Percentiles rank a stretch among this genome's conserved stretches.
Conservation (phyloP, 2,329 filamentous ascomycete species). For the Myriosclerotinia scirpicola region DNA sequence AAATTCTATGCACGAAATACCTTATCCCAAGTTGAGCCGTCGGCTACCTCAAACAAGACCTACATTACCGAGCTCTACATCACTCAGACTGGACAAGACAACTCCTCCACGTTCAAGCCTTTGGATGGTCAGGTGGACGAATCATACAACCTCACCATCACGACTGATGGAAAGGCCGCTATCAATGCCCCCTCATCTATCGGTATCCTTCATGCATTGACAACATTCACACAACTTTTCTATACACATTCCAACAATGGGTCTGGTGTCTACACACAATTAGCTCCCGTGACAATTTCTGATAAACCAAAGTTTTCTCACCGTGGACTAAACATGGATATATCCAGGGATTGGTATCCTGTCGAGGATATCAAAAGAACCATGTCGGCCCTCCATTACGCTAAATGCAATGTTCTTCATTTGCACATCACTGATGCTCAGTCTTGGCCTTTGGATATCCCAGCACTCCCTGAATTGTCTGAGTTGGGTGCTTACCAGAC, state of each 20-base stretch:
- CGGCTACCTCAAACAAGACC: conserved; percentile 44
- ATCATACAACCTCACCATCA: conserved; percentile 68
- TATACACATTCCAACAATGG: conserved; percentile 62
- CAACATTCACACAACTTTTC: conserved; percentile 78
- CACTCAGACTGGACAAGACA: conserved; percentile 57
- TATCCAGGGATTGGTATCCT: conserved; percentile 63
- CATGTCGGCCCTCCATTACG: conserved; percentile 74
- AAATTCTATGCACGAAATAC: conserved; percentile 65
- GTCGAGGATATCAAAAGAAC: conserved; percentile 64
- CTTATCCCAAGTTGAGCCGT: conserved; percentile 63
- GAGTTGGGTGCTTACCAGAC: conserved; percentile 70
- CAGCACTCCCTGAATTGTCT: conserved; percentile 69
- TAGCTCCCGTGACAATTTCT: conserved; percentile 69
- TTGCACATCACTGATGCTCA: conserved; percentile 81
- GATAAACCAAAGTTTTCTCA: conserved; percentile 75
- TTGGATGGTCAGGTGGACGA: conserved; percentile 67
- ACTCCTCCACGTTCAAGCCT: conserved; percentile 57
- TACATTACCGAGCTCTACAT: conserved; percentile 62
- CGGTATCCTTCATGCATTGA: conserved; percentile 71
- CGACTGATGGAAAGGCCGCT: conserved; percentile 55
- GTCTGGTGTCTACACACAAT: conserved; percentile 62
- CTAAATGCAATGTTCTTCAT: conserved; percentile 81
- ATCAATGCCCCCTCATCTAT: conserved; percentile 66
- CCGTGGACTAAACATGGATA: conserved; percentile 78
- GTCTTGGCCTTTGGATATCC: conserved; percentile 82